A percentile compares a stretch with the other conserved stretches of the same genome.
These are phyloP conservation scores for Xylaria sp. DNA, from an alignment of 2,329 filamentous ascomycete species.

Conservation along the genomic window DNA sequence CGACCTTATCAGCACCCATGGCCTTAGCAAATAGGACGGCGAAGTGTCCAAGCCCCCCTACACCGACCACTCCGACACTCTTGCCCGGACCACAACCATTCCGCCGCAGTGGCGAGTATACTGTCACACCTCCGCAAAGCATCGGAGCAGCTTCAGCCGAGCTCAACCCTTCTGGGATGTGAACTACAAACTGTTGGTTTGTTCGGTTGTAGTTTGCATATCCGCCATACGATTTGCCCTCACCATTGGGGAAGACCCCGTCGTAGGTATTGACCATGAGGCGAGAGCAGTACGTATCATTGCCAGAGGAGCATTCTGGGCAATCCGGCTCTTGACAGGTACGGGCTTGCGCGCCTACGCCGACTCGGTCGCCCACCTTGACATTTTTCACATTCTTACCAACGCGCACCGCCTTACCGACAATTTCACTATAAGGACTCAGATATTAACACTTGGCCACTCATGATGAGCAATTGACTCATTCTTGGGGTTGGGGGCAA, in stretches of 20 bases:
- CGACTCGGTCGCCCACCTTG: constrained; percentile 53
- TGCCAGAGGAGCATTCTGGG: constrained; percentile 55
- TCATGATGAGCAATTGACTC: not conserved
- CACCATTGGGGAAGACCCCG: constrained; percentile 61
- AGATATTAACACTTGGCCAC: not conserved
- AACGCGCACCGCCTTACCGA: constrained; percentile 67
- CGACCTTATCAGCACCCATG: constrained; percentile 69
- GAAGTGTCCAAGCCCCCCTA: constrained; percentile 77
- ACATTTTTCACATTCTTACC: constrained; percentile 67
- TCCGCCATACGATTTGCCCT: constrained; percentile 70
- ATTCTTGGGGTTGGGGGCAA: not conserved
- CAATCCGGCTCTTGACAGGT: constrained; percentile 63
- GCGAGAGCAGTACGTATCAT: constrained; percentile 57
- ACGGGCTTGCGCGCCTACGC: constrained; percentile 68
- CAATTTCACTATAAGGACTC: constrained; percentile 60
- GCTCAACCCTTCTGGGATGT: constrained; percentile 57
- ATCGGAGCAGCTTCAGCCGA: constrained; percentile 66
- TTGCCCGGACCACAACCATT: constrained; percentile 76
- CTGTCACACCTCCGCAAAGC: constrained; percentile 76
- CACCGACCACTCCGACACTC: constrained; percentile 73
- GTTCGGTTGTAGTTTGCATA: constrained; percentile 53
- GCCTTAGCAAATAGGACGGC: constrained; percentile 76
- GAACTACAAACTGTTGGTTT: constrained; percentile 59
- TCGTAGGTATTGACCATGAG: constrained; percentile 65
- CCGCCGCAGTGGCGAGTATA: constrained; percentile 71